Percentiles rank a stretch among this genome's conserved stretches.
phyloP scores from a whole-genome alignment of 2,329 filamentous ascomycete genomes.

The Pseudogymnoascus pannorum region DNA sequence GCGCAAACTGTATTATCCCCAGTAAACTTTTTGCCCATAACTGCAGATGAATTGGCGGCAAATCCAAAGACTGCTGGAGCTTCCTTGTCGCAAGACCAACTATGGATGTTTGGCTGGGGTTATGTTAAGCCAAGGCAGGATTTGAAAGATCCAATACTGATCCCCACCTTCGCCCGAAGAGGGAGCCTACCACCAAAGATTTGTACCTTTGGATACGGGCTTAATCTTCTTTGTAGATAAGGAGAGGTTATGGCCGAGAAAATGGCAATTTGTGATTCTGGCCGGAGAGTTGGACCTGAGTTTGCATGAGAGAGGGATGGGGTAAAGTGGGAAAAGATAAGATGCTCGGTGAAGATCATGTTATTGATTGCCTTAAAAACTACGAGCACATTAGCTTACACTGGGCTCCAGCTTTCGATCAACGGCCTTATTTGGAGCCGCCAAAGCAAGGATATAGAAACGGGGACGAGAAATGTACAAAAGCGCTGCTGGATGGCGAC shows the following conservation, averaged over 20 bases:
- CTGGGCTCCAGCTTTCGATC: not conserved
- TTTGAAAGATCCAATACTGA: conserved; percentile 21
- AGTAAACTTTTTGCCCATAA: not conserved
- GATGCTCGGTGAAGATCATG: conserved; percentile 12
- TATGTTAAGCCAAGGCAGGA: conserved; percentile 22
- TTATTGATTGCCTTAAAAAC: not conserved
- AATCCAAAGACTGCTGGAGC: not conserved
- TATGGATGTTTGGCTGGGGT: conserved; percentile 19
- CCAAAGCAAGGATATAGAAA: not conserved
- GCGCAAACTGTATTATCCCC: conserved; percentile 39
- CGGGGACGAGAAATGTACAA: not conserved
- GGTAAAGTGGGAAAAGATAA: conserved; percentile 21
- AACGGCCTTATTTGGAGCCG: not conserved
- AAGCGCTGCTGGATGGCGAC: not conserved
- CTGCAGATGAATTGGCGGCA: not conserved
- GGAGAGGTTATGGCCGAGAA: conserved; percentile 15
- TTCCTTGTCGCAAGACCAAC: not conserved
- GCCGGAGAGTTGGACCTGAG: conserved; percentile 13
- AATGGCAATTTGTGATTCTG: conserved; percentile 13
- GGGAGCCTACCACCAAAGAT: conserved; percentile 21
- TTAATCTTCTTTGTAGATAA: conserved; percentile 20
- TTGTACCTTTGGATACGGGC: conserved; percentile 19
- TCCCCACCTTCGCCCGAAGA: conserved; percentile 17
- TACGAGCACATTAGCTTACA: not conserved
- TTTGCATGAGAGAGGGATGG: conserved; percentile 18